These are phyloP conservation scores for Flaveria trinervia DNA, from an alignment of 129 eudicot genomes.

Conservation along the genomic window DNA sequence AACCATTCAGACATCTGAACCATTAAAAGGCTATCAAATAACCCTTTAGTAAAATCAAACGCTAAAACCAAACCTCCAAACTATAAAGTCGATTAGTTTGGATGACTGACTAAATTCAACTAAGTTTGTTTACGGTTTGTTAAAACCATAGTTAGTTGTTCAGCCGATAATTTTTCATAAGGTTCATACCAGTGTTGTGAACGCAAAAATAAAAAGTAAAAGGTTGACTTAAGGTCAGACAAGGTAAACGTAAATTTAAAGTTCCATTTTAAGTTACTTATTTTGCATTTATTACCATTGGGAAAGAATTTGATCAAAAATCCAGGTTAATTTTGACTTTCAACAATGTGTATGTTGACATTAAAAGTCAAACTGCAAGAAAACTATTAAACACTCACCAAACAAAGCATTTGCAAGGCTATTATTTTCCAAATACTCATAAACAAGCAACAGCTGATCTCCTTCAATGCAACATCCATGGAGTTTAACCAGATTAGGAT, in stretches of 20 bases:
- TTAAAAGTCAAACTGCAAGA: constrained; percentile 12
- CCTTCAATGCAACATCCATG: constrained; percentile 86
- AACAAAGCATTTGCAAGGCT: constrained; percentile 81
- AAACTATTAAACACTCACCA: constrained; percentile 39
- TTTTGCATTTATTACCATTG: not conserved
- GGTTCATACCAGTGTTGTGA: not conserved
- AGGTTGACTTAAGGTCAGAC: constrained; percentile 16
- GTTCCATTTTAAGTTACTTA: not conserved
- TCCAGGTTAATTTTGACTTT: not conserved
- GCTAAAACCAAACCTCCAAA: not conserved
- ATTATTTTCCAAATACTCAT: constrained; percentile 81
- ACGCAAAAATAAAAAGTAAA: not conserved
- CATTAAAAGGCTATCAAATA: too few species aligned
- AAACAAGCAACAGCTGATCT: constrained; percentile 73
- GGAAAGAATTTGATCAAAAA: not conserved
- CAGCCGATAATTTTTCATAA: not conserved
- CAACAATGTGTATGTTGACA: not conserved
- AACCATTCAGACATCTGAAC: too few species aligned
- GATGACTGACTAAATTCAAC: too few species aligned
- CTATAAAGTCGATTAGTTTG: too few species aligned
- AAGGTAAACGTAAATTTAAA: not conserved
- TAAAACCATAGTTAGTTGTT: too few species aligned
- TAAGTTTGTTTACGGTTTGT: too few species aligned
- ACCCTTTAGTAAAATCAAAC: not conserved
- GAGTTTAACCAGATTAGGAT: constrained; percentile 86